phyloP scores from a whole-genome alignment of 176 grass and related monocot genomes.

The Rhynchospora breviuscula region DNA sequence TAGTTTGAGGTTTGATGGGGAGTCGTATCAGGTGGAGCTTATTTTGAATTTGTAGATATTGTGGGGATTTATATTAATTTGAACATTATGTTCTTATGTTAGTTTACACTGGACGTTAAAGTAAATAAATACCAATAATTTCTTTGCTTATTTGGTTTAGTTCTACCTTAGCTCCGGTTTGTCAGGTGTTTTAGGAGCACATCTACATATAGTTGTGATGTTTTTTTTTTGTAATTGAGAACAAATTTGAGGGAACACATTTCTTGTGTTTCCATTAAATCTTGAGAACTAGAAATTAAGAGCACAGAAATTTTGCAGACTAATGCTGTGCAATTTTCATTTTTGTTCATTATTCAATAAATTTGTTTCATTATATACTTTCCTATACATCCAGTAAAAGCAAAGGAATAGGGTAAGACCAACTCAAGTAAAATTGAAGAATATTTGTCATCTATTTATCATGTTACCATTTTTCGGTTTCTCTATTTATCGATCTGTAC shows the following conservation, averaged over 20 bases:
- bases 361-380: background rate
- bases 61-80: slow-evolving; percentile 11
- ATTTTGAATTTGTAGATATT: slow-evolving; percentile 47
- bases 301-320: background rate
- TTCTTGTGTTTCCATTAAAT: background rate
- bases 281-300: background rate
- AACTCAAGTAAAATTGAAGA: background rate
- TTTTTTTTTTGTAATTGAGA: background rate
- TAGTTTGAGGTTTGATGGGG: slow-evolving; percentile 66
- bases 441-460: background rate
- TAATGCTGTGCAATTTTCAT: background rate
- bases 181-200: background rate
- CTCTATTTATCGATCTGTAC: background rate
- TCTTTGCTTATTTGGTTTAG: background rate
- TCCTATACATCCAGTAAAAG: background rate
- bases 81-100: slow-evolving; percentile 11
- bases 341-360: background rate
- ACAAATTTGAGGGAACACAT: background rate
- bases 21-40: slow-evolving; percentile 72
- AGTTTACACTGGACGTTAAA: background rate
- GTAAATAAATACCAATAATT: background rate
- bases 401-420: background rate
- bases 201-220: background rate
- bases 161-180: background rate
- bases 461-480: background rate